Percentiles rank a stretch among this genome's conserved stretches.
Evolutionary conservation across 2,329 filamentous ascomycete species (phyloP).

Genomic region (Cephalotrichum gorgonifer): DNA sequence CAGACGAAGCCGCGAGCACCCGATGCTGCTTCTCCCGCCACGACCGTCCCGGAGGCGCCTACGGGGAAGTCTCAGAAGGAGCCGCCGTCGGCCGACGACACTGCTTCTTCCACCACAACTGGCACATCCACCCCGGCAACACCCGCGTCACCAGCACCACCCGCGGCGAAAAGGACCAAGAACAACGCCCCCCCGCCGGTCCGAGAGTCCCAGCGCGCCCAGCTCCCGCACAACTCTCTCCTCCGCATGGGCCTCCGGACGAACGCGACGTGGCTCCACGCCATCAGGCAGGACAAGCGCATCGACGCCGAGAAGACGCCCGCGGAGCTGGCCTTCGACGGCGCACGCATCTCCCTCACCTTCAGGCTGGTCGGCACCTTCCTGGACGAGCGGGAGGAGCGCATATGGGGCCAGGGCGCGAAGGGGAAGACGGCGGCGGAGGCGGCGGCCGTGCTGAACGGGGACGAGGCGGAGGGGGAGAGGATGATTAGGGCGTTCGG

Average conservation of each 20-base stretch:
- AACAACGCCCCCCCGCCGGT: conserved; percentile 5
- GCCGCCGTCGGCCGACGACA: neutral
- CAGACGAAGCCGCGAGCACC: too few species aligned
- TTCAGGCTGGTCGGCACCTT: conserved; percentile 88
- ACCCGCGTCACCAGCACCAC: too few species aligned
- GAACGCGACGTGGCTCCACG: conserved; percentile 82
- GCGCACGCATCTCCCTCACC: conserved; percentile 81
- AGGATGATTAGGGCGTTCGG: conserved; percentile 71
- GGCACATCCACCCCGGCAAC: too few species aligned
- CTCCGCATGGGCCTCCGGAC: conserved; percentile 72
- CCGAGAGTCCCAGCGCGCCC: conserved; percentile 55
- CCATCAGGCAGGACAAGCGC: conserved; percentile 83
- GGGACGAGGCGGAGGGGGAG: conserved; percentile 54
- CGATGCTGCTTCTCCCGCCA: neutral
- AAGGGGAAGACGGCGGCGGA: conserved; percentile 50
- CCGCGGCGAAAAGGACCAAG: conserved; percentile 8
- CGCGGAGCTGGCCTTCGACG: conserved; percentile 61
- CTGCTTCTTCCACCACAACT: neutral
- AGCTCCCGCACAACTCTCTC: conserved; percentile 79
- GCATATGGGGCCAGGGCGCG: conserved; percentile 91
- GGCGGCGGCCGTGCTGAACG: conserved; percentile 59
- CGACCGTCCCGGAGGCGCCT: conserved; percentile 18
- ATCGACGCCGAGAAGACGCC: conserved; percentile 52
- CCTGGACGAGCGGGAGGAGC: conserved; percentile 48
- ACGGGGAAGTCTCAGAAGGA: conserved; percentile 6